Evolutionary conservation across 1,284 basidiomycete species (phyloP), one percentile per base, ranked within the genome.

Genomic region (Tilletia walkeri): DNA sequence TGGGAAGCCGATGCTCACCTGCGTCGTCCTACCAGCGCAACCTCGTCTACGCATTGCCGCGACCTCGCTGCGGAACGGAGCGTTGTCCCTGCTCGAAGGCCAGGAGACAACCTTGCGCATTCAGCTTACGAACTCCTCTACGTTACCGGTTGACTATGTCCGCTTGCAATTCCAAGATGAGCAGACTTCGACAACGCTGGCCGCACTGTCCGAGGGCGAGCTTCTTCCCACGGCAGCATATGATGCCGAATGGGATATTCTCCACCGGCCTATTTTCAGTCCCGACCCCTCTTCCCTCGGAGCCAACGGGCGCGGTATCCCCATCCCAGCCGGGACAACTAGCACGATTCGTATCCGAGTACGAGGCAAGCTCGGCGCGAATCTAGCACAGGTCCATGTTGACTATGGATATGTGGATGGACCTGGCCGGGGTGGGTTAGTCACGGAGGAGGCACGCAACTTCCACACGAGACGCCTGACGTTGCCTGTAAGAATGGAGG

Each of bases 141-240:
- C 87, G 0, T 84, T 94, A 38, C 89, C 92, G 0, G 88, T 98
- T 66, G 90, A 97, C 84, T 95, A 93, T 79, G 80, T 97, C 71
- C 89, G 90, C 41, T 85, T 98, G 20, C 89, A 88, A 0, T 96
- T 96, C 78, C 90, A 92, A 67, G 95, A 99, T 84, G 93, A 93
- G 1, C 93, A 92, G 0, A 89, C 92, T 38, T 87, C 87, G 2
- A 88, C 90, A 54, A 90, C 91, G 0, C 91, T 91, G 77, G 88
- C 89, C 72, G 88, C 90, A 3, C 86, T 98, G 5, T 86, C 88
- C 0, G 93, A 95, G 66, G 79, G 80, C 53, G 89, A 91, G 36
- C 84, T 95, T 9, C 88, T 90, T 0, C 89, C 93, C 1, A 91
- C 90, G 74, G 92, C 96, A 67, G 90, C 90, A 0, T 94, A 97